These are phyloP conservation scores for Vitis rupestris DNA, from an alignment of 164 flowering plant genomes.

Conservation along the genomic window DNA sequence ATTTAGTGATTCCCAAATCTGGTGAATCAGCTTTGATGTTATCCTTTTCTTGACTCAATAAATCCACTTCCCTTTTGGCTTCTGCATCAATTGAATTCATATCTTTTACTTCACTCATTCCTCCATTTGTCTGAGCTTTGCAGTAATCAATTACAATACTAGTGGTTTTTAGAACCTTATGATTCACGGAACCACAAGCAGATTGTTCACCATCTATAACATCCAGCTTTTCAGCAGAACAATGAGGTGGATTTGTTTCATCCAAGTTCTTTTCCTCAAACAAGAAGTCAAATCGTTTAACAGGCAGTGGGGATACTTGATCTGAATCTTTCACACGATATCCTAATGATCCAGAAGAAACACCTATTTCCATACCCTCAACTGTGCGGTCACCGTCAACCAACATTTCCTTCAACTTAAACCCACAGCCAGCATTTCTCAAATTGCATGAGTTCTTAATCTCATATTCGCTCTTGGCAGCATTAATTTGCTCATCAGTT, in stretches of 20 bases:
- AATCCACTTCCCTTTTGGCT: slow-evolving; percentile 14
- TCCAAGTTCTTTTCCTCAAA: slow-evolving; percentile 52
- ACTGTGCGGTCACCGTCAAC: slow-evolving; percentile 24
- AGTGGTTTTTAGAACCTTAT: slow-evolving; percentile 9
- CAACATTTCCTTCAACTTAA: slow-evolving; percentile 9
- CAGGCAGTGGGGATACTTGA: slow-evolving; percentile 68
- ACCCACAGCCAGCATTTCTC: slow-evolving; percentile 13
- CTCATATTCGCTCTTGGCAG: slow-evolving; percentile 16
- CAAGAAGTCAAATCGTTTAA: slow-evolving; percentile 83
- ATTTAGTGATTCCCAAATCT: slow-evolving; percentile 18
- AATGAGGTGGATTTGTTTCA: slow-evolving; percentile 12
- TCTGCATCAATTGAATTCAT: slow-evolving; percentile 11
- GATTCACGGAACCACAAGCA: slow-evolving; percentile 23
- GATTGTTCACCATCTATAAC: slow-evolving; percentile 5
- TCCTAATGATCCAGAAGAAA: slow-evolving; percentile 21
- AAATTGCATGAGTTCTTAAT: slow-evolving; percentile 12
- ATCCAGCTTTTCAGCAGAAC: slow-evolving; percentile 11
- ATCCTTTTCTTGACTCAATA: slow-evolving; percentile 21
- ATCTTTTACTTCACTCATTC: slow-evolving; percentile 15
- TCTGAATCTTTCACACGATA: slow-evolving; percentile 26
- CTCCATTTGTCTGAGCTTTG: slow-evolving; percentile 18
- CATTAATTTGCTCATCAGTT: slow-evolving; percentile 17
- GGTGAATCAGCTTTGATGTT: slow-evolving; percentile 18
- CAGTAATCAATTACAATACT: slow-evolving; percentile 8
- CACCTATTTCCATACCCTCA: slow-evolving; percentile 12